Evolutionary conservation across 805 yeast genomes (phyloP), one percentile per base, ranked within the genome.

Genomic region (Hanseniaspora nectarophila): DNA sequence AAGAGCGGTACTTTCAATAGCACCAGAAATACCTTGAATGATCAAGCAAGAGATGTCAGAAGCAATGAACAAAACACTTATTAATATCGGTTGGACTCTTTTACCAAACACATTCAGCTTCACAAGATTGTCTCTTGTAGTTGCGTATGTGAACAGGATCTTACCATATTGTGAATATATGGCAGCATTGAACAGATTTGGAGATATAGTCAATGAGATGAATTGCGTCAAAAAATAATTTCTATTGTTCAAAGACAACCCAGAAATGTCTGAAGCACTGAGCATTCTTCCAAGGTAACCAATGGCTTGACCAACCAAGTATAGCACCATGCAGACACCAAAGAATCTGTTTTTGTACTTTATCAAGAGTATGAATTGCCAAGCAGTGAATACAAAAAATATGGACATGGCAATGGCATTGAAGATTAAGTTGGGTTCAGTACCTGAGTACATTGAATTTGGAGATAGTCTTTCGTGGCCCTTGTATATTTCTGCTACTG

Each of bases 141-240:
- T 44, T 2, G 86, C 86, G 59, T 77, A 79, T 1, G 85, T 64
- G 53, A 81, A 78, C 44, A 80, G 70, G 46, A 82, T 58, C 64
- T 85, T 82, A 5, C 83, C 87, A 56, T 87, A 66, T 51, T 80
- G 70, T 57, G 74, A 82, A 66, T 87, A 88, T 2, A 87, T 71
- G 1, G 90, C 95, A 4, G 84, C 95, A 85, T 85, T 82, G 43
- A 84, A 70, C 63, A 87, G 82, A 20, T 85, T 86, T 0, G 95
- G 95, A 0, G 86, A 90, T 45, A 87, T 65, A 0, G 90, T 85
- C 53, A 86, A 67, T 59, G 81, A 72, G 52, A 80, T 74, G 56
- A 82, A 74, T 63, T 87, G 94, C 59, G 80, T 66, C 40, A 82
- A 60, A 60, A 72, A 87, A 26, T 71, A 67, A 47, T 72, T 63